Percentiles rank a stretch among this genome's conserved stretches.
Evolutionary conservation across 352 stramenopile genomes (phyloP).

Genomic region (Phytophthora pluvialis): DNA sequence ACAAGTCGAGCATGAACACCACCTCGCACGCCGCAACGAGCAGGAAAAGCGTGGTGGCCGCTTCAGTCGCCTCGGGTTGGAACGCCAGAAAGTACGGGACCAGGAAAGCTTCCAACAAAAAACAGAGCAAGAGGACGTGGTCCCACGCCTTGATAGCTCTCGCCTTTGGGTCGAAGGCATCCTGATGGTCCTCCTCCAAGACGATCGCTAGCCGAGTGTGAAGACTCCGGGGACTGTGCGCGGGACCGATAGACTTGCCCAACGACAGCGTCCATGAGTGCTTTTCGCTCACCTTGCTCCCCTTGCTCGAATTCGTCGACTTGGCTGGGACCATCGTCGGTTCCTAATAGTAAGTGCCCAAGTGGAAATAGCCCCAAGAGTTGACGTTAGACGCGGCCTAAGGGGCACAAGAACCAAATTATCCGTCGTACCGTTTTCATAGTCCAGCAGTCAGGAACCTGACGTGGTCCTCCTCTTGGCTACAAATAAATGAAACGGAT

Average conservation of each 20-base stretch:
- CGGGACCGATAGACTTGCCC: constrained; percentile 8
- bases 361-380: constrained; percentile 1
- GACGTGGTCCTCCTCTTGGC: too few relatives aligned
- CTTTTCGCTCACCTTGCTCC: constrained; percentile 13
- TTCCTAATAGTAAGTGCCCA: neutral
- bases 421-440: neutral
- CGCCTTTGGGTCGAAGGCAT: constrained; percentile 61
- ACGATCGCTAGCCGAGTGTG: constrained; percentile 20
- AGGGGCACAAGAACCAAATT: neutral
- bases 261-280: constrained; percentile 19
- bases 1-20: constrained; percentile 61
- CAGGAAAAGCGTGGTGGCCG: constrained; percentile 34
- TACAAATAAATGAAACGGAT: neutral
- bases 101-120: constrained; percentile 59
- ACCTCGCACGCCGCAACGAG: constrained; percentile 43
- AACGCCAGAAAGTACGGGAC: constrained; percentile 68
- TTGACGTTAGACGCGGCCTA: constrained; percentile 5
- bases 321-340: constrained; percentile 11
- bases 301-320: constrained; percentile 3
- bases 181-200: constrained; percentile 29
- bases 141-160: constrained; percentile 53
- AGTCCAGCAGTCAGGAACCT: too few relatives aligned
- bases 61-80: constrained; percentile 19
- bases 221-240: constrained; percentile 23
- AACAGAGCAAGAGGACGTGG: constrained; percentile 51